Evolutionary conservation across 148 eudicot species (phyloP).

Genomic region (Vaccinium macrocarpon): DNA sequence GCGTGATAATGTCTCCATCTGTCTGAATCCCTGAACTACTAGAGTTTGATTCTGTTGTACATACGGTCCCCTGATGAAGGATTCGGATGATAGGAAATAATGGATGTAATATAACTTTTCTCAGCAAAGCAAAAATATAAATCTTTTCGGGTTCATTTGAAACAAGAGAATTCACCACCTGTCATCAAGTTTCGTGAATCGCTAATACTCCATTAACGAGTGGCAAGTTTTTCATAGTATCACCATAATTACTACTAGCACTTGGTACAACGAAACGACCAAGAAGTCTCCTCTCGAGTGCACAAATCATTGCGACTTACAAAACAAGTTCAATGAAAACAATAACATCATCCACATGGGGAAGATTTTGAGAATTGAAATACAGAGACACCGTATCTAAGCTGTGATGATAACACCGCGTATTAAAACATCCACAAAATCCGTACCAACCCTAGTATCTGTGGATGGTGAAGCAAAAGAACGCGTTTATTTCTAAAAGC

Average conservation of each 20-base stretch:
- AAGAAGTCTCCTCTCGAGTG: background rate
- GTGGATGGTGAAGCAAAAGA: background rate
- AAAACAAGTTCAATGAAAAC: conserved; percentile 1
- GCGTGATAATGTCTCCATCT: background rate
- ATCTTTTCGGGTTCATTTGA: background rate
- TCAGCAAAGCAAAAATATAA: background rate
- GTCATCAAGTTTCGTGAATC: background rate
- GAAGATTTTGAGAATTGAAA: background rate
- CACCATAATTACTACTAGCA: background rate
- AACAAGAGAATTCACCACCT: background rate
- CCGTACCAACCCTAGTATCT: background rate
- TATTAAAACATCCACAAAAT: background rate
- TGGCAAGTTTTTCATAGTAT: background rate
- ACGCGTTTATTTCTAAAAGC: background rate
- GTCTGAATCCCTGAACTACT: background rate
- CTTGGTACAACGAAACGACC: background rate
- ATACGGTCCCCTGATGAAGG: background rate
- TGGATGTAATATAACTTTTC: background rate
- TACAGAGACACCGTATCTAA: background rate
- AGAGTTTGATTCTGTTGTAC: background rate
- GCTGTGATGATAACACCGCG: background rate
- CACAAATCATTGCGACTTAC: background rate
- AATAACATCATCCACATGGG: background rate
- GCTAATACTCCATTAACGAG: background rate
- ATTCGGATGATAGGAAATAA: background rate